These are phyloP conservation scores for Mortierella sp. DNA, from an alignment of 371 early-diverging fungal species.

Conservation along the genomic window DNA sequence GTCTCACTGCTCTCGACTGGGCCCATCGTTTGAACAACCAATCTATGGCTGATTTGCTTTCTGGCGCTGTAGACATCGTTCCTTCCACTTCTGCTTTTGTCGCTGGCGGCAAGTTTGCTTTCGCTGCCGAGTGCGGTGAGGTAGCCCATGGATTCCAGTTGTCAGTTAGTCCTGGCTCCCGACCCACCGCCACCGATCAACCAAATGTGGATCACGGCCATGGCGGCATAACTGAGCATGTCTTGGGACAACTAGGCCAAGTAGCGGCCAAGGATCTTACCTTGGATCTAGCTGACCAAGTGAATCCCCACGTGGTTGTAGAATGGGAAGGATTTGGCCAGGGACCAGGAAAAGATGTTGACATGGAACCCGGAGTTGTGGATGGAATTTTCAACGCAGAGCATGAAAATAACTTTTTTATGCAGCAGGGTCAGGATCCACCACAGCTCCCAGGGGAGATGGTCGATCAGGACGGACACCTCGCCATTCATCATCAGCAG, in stretches of 20 bases:
- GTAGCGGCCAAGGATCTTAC: not conserved
- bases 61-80: not conserved
- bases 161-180: slow-evolving; percentile 48
- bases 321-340: slow-evolving; percentile 47
- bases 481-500: slow-evolving; percentile 17
- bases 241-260: not conserved
- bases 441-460: slow-evolving; percentile 4
- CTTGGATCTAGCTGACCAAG: slow-evolving; percentile 19
- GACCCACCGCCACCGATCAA: slow-evolving; percentile 36
- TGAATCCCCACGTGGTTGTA: slow-evolving; percentile 30
- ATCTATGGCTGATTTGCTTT: slow-evolving; percentile 36
- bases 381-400: slow-evolving; percentile 7
- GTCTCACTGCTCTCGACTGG: slow-evolving; percentile 39
- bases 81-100: slow-evolving; percentile 5
- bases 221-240: slow-evolving; percentile 29
- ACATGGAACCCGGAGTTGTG: not conserved
- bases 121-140: slow-evolving; percentile 24
- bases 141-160: slow-evolving; percentile 30
- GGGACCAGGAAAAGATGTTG: slow-evolving; percentile 32
- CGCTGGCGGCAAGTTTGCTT: slow-evolving; percentile 22
- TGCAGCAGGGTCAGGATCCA: slow-evolving; percentile 21
- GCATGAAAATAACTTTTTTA: slow-evolving; percentile 7
- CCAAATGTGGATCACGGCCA: slow-evolving; percentile 22
- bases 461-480: slow-evolving; percentile 3
- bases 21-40: slow-evolving; percentile 32